A percentile compares a stretch with the other conserved stretches of the same genome.
These are phyloP conservation scores for Pichia sp. DNA, from an alignment of 1,139 yeast genomes.

Conservation along the genomic window DNA sequence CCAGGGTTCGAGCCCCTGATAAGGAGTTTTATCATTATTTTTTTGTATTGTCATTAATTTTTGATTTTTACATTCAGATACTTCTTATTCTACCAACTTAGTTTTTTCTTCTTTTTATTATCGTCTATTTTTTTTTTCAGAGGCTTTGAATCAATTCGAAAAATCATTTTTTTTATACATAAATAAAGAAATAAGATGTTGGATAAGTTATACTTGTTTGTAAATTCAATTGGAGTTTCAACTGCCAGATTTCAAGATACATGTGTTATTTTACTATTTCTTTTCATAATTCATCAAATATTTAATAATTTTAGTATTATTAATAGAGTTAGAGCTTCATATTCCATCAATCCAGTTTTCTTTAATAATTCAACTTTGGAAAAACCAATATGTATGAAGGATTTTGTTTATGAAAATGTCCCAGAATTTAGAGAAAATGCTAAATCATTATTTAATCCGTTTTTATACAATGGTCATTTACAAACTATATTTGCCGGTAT, in stretches of 20 bases:
- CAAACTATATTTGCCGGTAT: slow-evolving; percentile 70
- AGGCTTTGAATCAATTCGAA: no score
- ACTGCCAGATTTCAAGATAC: slow-evolving; percentile 7
- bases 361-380: slow-evolving; percentile 4
- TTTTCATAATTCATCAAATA: background rate
- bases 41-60: background rate
- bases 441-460: slow-evolving; percentile 54
- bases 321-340: slow-evolving; percentile 13
- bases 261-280: slow-evolving; percentile 10
- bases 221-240: slow-evolving; percentile 5
- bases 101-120: no score
- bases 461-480: slow-evolving; percentile 63
- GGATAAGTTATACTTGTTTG: background rate
- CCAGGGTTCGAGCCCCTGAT: slow-evolving; percentile 23
- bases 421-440: slow-evolving; percentile 42
- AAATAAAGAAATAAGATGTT: background rate
- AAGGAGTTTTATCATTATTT: slow-evolving; percentile 15
- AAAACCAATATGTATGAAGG: slow-evolving; percentile 7
- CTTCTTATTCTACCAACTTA: background rate
- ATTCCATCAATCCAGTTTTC: slow-evolving; percentile 12
- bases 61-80: background rate
- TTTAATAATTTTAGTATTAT: slow-evolving; percentile 12
- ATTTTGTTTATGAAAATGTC: slow-evolving; percentile 25
- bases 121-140: background rate
- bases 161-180: background rate